A percentile compares a stretch with the other conserved stretches of the same genome.
Conservation (phyloP, 306 rosid genomes). For the Rosa multiflora region DNA sequence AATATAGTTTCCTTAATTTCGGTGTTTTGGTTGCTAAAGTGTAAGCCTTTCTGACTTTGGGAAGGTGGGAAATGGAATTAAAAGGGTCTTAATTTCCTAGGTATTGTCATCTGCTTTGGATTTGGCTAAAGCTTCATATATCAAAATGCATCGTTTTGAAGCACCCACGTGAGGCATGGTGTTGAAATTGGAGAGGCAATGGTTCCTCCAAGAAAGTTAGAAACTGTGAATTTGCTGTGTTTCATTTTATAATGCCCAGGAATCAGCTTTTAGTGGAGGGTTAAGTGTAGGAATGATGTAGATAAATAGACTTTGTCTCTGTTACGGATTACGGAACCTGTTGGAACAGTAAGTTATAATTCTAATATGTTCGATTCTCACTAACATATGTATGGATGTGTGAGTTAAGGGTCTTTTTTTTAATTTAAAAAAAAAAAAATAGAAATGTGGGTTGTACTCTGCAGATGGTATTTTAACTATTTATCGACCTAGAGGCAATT, state of each 20-base stretch:
- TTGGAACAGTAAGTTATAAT: not conserved
- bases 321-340: not conserved
- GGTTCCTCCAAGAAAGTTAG: conserved; percentile 21
- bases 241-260: not conserved
- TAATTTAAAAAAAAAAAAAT: no score
- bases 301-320: not conserved
- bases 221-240: not conserved
- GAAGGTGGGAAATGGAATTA: conserved; percentile 21
- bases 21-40: conserved; percentile 22
- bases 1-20: conserved; percentile 17
- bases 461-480: no score
- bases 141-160: conserved; percentile 16
- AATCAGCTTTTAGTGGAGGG: not conserved
- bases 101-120: conserved; percentile 17
- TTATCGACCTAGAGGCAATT: not conserved
- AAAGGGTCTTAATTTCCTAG: conserved; percentile 16
- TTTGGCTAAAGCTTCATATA: not conserved
- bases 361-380: no score
- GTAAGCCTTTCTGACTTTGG: conserved; percentile 28
- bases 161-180: conserved; percentile 32
- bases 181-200: conserved; percentile 16
- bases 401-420: no score
- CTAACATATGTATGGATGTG: no score
- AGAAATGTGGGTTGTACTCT: no score
- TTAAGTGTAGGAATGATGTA: not conserved